A percentile compares a stretch with the other conserved stretches of the same genome.
Conservation (phyloP, 768 basidiomycete genomes). For the Tulasnella sp. region DNA sequence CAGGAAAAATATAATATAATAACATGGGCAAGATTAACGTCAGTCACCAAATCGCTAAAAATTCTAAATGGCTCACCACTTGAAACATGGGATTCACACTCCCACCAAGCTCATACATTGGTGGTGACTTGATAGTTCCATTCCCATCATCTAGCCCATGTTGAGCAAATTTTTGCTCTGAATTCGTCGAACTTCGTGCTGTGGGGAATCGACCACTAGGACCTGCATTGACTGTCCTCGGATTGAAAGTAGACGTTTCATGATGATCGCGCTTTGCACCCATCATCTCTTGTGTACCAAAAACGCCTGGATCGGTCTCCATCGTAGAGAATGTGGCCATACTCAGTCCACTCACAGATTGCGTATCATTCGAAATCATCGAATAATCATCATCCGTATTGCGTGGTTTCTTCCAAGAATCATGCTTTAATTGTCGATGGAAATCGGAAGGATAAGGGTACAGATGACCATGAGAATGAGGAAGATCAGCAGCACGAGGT, state of each 20-base stretch:
- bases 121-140: conserved; percentile 3
- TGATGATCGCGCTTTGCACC: conserved; percentile 54
- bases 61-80: conserved; percentile 4
- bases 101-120: conserved; percentile 5
- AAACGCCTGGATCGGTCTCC: background rate
- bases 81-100: conserved; percentile 1
- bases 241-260: conserved; percentile 61
- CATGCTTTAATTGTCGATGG: background rate
- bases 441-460: background rate
- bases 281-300: no score
- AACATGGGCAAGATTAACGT: conserved; percentile 1
- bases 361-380: conserved; percentile 9
- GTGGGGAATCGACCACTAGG: conserved; percentile 57
- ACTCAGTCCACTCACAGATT: background rate
- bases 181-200: conserved; percentile 65
- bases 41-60: background rate
- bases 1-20: no score
- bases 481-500: background rate
- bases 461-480: background rate
- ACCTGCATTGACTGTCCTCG: conserved; percentile 45
- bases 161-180: conserved; percentile 43
- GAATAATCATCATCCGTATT: background rate
- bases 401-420: background rate
- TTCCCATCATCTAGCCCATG: conserved; percentile 42
- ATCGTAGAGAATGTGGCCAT: background rate